Base-by-base conservation (phyloP, 345 rosid species). In the Eucalyptus curtisii region DNA sequence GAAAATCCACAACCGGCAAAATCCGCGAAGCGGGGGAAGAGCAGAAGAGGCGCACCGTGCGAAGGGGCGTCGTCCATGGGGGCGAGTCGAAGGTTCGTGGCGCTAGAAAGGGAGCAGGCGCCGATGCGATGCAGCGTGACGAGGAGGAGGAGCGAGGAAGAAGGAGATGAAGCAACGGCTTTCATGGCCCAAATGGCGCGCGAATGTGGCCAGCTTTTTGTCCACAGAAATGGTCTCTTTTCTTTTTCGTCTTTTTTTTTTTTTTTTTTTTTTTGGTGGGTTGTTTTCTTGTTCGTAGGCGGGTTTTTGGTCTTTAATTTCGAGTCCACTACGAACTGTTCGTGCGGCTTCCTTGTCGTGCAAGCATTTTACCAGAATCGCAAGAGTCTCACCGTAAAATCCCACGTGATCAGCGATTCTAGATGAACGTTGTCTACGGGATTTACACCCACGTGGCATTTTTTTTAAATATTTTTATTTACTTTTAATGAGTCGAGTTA, bases 161-260 rank as follows among this genome's bases (percentile, higher is more conserved):
- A 52, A 71, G 89, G 66, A 13, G 88, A 61, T 2, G 80, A 52
- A 88, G 87, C 66, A 68, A 31, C 22, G 50, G 17, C 19, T 42
- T 42, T 55, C 68, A n/a, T 42, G n/a, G 84, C 84, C 84, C 84
- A 76, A 48, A 13, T 89, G 53, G 64, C 48, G 81, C 85, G 49
- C 90, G 49, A 90, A 76, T 90, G 88, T 88, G 94, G 92, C 92
- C 42, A 20, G 13, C 48, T 30, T 30, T 30, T 66, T 80, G 90
- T 87, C 92, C 94, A 80, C 89, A 59, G 50, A 84, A 7, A 55
- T 40, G 7, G 68, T 71, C 48, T 8, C 16, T 7, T 5, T 8
- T 16, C 22, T 8, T 44, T 52, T 17, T 15, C 19, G 4, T 3
- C 1, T 13, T 42, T 27, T 44, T 82, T 45, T 25, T 25, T 40